Evolutionary conservation across 83 land plant genomes (phyloP).

Genomic region (Diphasiastrum complanatum): DNA sequence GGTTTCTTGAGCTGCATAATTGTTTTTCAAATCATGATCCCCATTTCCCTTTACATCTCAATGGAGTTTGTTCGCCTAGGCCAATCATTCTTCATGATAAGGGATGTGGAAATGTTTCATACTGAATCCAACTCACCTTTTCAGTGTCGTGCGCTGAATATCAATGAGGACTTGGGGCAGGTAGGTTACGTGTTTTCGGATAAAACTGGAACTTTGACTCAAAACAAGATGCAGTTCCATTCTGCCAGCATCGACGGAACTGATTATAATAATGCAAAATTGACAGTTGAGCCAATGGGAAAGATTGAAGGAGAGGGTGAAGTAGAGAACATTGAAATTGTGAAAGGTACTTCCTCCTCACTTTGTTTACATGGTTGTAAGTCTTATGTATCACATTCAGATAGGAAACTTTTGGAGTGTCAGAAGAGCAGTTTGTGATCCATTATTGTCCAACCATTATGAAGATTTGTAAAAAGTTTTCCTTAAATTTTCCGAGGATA

Average conservation of each 20-base stretch:
- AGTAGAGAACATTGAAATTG: no score
- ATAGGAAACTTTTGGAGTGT: no score
- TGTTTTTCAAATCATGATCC: conserved; percentile 95
- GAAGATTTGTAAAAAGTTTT: no score
- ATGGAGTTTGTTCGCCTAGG: conserved; percentile 97
- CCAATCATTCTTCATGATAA: conserved; percentile 92
- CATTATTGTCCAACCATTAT: no score
- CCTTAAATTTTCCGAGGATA: no score
- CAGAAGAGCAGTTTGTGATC: no score
- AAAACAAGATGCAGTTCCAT: conserved; percentile 91
- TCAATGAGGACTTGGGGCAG: conserved; percentile 97
- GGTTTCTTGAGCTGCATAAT: conserved; percentile 84
- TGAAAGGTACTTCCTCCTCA: no score
- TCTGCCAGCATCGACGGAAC: conserved; percentile 72
- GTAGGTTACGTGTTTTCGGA: conserved; percentile 85
- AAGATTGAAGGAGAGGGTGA: no score
- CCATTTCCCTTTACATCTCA: conserved; percentile 88
- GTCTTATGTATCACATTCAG: no score
- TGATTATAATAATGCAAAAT: no score
- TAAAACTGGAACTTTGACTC: conserved; percentile 92
- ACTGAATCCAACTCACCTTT: conserved; percentile 52
- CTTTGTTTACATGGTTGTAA: no score
- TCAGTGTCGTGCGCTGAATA: conserved; percentile 92
- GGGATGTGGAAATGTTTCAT: conserved; percentile 69
- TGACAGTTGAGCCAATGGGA: no score